phyloP scores from a whole-genome alignment of 495 filamentous ascomycete genomes.

The Aspergillus haitiensis region DNA sequence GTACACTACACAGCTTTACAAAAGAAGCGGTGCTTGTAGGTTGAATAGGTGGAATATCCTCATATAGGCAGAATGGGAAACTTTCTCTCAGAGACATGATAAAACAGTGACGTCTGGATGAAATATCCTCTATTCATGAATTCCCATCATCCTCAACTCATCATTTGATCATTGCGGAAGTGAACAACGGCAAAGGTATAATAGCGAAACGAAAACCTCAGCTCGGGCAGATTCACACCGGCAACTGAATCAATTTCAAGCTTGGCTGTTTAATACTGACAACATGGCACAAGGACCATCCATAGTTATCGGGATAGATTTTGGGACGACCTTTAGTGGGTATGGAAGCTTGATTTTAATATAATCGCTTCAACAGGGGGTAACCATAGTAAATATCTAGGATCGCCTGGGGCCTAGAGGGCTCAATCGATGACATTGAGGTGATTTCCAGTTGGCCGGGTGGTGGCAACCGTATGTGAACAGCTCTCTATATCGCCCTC shows the following conservation, averaged over 20 bases:
- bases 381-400: background rate
- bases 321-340: slow-evolving; percentile 46
- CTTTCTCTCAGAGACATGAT: too few species aligned
- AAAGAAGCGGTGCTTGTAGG: too few species aligned
- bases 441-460: slow-evolving; percentile 22
- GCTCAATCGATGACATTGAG: slow-evolving; percentile 15
- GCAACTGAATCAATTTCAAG: background rate
- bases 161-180: too few species aligned
- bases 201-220: too few species aligned
- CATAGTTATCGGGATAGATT: slow-evolving; percentile 45
- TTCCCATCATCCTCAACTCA: too few species aligned
- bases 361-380: background rate
- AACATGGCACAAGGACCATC: slow-evolving; percentile 18
- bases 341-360: background rate
- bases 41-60: too few species aligned
- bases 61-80: too few species aligned
- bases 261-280: background rate
- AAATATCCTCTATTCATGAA: too few species aligned
- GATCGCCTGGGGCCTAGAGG: slow-evolving; percentile 16
- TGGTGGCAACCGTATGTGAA: slow-evolving; percentile 13
- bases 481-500: background rate
- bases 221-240: background rate
- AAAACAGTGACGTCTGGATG: too few species aligned
- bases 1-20: too few species aligned
- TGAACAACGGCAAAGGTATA: too few species aligned